A percentile compares a stretch with the other conserved stretches of the same genome.
These are phyloP conservation scores for Dichotomopilus funicola DNA, from an alignment of 2,329 filamentous ascomycete genomes.

Conservation along the genomic window DNA sequence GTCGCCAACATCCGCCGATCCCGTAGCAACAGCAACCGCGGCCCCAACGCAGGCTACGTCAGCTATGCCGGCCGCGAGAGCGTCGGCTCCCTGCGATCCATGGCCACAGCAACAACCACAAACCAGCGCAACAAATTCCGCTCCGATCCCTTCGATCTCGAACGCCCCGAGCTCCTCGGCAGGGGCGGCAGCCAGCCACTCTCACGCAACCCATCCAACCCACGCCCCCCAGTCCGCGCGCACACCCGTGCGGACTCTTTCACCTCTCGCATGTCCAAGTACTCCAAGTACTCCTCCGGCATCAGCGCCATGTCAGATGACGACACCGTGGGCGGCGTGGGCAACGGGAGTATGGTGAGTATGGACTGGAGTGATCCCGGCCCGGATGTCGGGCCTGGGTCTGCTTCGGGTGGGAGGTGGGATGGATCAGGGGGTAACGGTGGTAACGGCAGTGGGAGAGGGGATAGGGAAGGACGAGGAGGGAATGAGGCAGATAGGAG, in stretches of 20 bases:
- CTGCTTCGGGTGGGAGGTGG: neutral
- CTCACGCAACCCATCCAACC: neutral
- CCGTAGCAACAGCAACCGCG: constrained; percentile 28
- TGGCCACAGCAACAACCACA: constrained; percentile 29
- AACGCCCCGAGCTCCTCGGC: constrained; percentile 42
- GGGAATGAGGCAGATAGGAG: neutral
- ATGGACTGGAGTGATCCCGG: constrained; percentile 46
- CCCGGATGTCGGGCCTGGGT: constrained; percentile 42
- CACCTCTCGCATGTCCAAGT: constrained; percentile 21
- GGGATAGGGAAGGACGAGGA: constrained; percentile 17
- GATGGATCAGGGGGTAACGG: constrained; percentile 15
- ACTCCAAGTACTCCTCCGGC: constrained; percentile 45
- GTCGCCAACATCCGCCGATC: constrained; percentile 43
- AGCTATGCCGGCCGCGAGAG: constrained; percentile 39
- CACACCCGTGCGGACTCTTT: constrained; percentile 36
- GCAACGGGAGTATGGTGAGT: neutral
- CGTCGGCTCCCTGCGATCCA: constrained; percentile 35
- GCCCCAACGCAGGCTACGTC: constrained; percentile 34
- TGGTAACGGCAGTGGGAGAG: constrained; percentile 19
- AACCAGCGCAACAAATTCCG: constrained; percentile 49
- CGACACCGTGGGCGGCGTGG: constrained; percentile 25
- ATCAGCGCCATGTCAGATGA: constrained; percentile 27
- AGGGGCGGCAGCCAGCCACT: constrained; percentile 17
- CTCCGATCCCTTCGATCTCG: constrained; percentile 61
- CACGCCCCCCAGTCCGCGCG: constrained; percentile 6